Base-by-base conservation (phyloP, 768 basidiomycete species). In the Saitozyma podzolica region DNA sequence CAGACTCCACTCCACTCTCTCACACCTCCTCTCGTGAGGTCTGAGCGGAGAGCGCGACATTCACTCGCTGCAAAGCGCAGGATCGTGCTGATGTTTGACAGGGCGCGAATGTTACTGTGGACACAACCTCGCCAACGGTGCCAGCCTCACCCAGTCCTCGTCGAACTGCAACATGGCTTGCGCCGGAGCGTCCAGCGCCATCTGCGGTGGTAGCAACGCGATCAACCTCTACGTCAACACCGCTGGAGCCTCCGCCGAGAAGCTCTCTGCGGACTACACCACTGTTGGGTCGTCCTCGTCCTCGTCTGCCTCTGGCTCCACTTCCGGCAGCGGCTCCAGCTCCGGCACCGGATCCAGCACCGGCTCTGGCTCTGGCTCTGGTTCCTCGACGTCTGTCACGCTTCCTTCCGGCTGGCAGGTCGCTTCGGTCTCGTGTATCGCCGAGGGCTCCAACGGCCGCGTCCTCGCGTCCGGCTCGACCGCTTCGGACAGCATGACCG, bases 261-360 rank as follows among this genome's bases (percentile, higher is more conserved):
- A 29, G 29, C 29, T 29, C 29, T 29, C 29, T 5, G 29, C 29
- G 29, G 29, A 29, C 29, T 29, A 29, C 29, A 29, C 29, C 29
- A 29, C 29, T 29, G 29, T 29, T 2, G 29, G 29, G 29, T 29
- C 49, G 9, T 19, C 56, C 40, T 64, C 64, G 20, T 17, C 56
- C 16, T 43, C 61, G 19, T 55, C 56, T 42, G 29, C 60, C 19
- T 50, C 54, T 19, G 37, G 54, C 11, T 17, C 47, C n/a, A 58
- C 43, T 19, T 11, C 52, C 9, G 66, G 16, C 66, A 67, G 16
- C 66, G 72, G 60, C 75, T 74, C 61, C 75, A 78, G 81, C 11
- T 80, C 91, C 51, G 82, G 84, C 39, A 87, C 87, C 9, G 89
- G 88, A 0, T 84, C 83, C 0, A 54, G 69, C 13, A n/a, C n/a